These are phyloP conservation scores for Eucalyptus regnans DNA, from an alignment of 345 rosid genomes.

Conservation along the genomic window DNA sequence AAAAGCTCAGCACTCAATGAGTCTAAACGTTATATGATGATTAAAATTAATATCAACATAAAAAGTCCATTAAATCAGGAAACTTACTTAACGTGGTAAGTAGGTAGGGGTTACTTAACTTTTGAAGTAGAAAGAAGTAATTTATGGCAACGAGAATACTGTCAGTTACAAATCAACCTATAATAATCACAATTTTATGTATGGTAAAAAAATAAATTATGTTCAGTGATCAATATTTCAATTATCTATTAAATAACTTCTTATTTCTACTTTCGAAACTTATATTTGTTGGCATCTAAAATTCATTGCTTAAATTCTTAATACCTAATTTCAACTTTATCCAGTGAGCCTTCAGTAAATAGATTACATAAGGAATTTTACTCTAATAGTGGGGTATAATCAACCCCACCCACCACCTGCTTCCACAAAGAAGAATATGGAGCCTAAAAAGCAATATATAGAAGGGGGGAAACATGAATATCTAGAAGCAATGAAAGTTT, in stretches of 20 bases:
- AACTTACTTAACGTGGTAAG: not conserved
- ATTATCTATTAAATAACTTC: too few species aligned
- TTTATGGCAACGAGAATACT: not conserved
- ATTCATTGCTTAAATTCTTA: not conserved
- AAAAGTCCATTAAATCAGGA: not conserved
- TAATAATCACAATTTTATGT: not conserved
- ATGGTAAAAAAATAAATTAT: not conserved
- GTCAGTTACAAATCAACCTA: not conserved
- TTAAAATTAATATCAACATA: not conserved
- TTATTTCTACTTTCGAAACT: not conserved
- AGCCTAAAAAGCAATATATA: not conserved
- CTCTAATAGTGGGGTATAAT: not conserved
- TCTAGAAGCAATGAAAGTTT: not conserved
- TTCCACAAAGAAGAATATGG: not conserved
- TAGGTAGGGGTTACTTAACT: not conserved
- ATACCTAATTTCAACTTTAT: not conserved
- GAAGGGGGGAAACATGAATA: not conserved
- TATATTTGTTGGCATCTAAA: not conserved
- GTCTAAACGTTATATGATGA: not conserved
- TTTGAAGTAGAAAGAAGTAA: not conserved
- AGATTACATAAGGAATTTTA: not conserved
- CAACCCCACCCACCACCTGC: not conserved
- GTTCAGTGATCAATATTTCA: not conserved
- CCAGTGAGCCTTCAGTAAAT: not conserved
- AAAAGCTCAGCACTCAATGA: not conserved